A percentile compares a stretch with the other conserved stretches of the same genome.
phyloP scores from a whole-genome alignment of 129 eudicot genomes.

The Artemisia tridentata region DNA sequence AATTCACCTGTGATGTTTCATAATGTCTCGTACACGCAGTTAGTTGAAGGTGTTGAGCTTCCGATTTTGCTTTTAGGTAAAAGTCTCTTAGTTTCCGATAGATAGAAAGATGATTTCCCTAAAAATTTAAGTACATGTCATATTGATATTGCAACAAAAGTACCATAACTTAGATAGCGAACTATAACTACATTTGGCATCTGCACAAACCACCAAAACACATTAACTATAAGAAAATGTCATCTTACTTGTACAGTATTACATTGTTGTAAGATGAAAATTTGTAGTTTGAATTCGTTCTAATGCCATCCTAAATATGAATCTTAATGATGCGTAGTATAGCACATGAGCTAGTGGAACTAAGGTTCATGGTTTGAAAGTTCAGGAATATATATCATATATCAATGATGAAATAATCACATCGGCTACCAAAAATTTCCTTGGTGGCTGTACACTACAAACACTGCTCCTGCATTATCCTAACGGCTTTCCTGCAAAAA shows the following conservation, averaged over 20 bases:
- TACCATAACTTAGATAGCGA: no score
- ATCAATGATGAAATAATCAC: slow-evolving; percentile 25
- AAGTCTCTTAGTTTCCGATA: no score
- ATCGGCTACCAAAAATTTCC: slow-evolving; percentile 37
- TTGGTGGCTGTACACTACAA: slow-evolving; percentile 39
- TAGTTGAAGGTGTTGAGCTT: no score
- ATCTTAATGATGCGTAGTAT: neutral
- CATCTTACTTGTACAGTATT: neutral
- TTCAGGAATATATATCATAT: no score
- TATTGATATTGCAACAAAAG: no score
- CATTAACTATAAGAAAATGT: neutral
- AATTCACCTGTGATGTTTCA: no score
- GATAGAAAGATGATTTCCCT: no score
- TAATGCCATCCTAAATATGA: slow-evolving; percentile 14
- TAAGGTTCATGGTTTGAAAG: slow-evolving; percentile 22
- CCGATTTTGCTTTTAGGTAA: no score
- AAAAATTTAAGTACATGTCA: no score
- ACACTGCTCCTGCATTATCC: slow-evolving; percentile 43
- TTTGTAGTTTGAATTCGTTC: slow-evolving; percentile 13
- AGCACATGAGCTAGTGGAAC: slow-evolving; percentile 16
- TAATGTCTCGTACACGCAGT: no score
- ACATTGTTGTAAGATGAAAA: slow-evolving; percentile 8
- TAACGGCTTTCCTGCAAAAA: slow-evolving; percentile 37
- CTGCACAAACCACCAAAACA: no score
- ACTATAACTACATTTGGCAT: no score